These are phyloP conservation scores for Fusarium agapanthi DNA, from an alignment of 2,329 filamentous ascomycete species.

Conservation along the genomic window DNA sequence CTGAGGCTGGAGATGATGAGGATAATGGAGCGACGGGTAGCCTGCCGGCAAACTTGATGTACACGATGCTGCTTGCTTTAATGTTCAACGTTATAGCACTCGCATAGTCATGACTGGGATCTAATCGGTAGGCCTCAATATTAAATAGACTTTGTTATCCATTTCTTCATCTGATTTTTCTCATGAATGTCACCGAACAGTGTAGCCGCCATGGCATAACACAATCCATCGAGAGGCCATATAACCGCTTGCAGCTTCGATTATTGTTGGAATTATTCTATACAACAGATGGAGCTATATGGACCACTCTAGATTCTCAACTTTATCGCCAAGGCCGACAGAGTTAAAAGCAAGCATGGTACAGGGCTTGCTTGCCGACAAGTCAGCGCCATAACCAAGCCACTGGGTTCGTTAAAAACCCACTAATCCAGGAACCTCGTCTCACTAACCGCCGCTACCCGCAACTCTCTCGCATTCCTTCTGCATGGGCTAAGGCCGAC, in stretches of 20 bases:
- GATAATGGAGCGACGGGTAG: neutral
- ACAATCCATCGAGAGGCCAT: neutral
- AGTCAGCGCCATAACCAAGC: neutral
- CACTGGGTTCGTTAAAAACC: neutral
- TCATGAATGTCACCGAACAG: neutral
- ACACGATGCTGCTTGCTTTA: too few relatives aligned
- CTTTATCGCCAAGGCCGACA: neutral
- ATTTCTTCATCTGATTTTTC: rapidly evolving
- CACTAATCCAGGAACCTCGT: neutral
- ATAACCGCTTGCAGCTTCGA: neutral
- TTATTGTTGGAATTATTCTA: neutral
- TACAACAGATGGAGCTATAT: too few relatives aligned
- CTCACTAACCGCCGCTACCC: neutral
- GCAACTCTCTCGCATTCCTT: neutral
- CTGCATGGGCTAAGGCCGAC: too few relatives aligned
- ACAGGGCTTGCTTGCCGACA: too few relatives aligned
- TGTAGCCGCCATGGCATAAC: neutral
- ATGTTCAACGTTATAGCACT: too few relatives aligned
- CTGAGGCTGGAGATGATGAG: neutral
- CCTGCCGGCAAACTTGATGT: neutral
- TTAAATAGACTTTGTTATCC: neutral
- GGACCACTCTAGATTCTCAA: neutral
- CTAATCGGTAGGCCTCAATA: too few relatives aligned
- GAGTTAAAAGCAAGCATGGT: too few relatives aligned
- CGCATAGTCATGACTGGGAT: neutral